A percentile compares a stretch with the other conserved stretches of the same genome.
Evolutionary conservation across 306 rosid genomes (phyloP).

Genomic region (Quercus bicolor): DNA sequence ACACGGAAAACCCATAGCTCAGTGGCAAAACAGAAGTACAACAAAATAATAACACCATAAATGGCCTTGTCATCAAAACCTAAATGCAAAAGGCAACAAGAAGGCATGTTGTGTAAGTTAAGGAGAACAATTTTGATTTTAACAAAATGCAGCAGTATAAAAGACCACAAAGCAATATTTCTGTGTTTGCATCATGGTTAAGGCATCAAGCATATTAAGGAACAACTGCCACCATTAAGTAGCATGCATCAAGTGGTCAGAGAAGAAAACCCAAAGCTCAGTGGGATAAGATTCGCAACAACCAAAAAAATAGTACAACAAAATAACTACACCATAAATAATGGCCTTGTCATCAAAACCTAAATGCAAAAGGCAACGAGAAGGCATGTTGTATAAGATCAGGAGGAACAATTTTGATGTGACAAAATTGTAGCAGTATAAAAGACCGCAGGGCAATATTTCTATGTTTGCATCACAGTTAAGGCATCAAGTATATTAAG

Average conservation of each 20-base stretch:
- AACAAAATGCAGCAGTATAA: neutral
- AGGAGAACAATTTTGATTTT: neutral
- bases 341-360: neutral
- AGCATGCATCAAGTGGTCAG: neutral
- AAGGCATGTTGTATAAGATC: neutral
- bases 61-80: neutral
- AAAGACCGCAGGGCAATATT: neutral
- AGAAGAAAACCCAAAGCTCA: neutral
- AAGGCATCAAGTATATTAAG: neutral
- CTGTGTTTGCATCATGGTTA: neutral
- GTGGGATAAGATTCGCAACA: neutral
- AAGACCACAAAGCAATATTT: neutral
- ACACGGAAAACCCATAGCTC: constrained; percentile 2
- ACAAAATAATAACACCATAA: neutral
- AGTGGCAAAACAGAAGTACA: constrained; percentile 3
- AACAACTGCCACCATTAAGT: neutral
- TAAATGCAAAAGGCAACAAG: neutral
- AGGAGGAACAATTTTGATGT: neutral
- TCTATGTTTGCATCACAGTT: neutral
- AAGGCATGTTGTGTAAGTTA: neutral
- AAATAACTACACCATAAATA: neutral
- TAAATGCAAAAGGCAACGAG: neutral
- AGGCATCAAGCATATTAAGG: neutral
- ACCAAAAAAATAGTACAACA: constrained; percentile 9
- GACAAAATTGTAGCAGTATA: neutral